Base-by-base conservation (phyloP, 257 asterid species). In the Schizonepeta tenuifolia region DNA sequence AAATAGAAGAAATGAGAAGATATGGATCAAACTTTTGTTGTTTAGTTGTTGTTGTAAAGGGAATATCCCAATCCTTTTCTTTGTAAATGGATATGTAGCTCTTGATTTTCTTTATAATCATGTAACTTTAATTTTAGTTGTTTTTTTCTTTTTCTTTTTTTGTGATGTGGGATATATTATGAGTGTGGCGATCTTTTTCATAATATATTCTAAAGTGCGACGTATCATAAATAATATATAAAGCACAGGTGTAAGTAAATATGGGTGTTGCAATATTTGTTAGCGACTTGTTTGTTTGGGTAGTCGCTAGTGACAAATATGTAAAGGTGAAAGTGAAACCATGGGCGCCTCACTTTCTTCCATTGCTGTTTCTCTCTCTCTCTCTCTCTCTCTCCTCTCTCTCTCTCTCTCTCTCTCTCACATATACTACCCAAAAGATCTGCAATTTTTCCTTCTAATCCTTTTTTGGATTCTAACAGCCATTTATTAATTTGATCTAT, bases 41-140 rank as follows among this genome's bases (percentile, higher is more conserved):
- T 84, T 62, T 82, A 65, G 80, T 81, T 59, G 62, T 50, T 72
- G 67, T 77, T 69, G 72, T 67, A 82, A 60, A 47, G 71, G 84
- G 65, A 79, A 82, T 79, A 82, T 82, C 85, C 79, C 75, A 36
- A 31, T 49, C 46, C 63, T 70, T 9, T 18, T 67, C 14, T 44
- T 79, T 76, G 86, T 85, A 78, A 84, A 80, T 85, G 81, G 86
- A 76, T n/a, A n/a, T 82, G 76, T 83, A 63, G 81, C 79, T 65
- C 70, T 87, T 71, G 12, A 71, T 49, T 58, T 60, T 54, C 13
- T 35, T 36, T 7, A 20, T 46, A 26, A 62, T 24, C 38, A 1
- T 33, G 2, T n/a, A 15, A 35, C 15, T 44, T 65, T 14, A 6
- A 14, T 14, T 18, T 54, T 57, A 57, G n/a, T n/a, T n/a, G n/a